Base-by-base conservation (phyloP, 164 flowering plant species). In the Amborella trichopoda region DNA sequence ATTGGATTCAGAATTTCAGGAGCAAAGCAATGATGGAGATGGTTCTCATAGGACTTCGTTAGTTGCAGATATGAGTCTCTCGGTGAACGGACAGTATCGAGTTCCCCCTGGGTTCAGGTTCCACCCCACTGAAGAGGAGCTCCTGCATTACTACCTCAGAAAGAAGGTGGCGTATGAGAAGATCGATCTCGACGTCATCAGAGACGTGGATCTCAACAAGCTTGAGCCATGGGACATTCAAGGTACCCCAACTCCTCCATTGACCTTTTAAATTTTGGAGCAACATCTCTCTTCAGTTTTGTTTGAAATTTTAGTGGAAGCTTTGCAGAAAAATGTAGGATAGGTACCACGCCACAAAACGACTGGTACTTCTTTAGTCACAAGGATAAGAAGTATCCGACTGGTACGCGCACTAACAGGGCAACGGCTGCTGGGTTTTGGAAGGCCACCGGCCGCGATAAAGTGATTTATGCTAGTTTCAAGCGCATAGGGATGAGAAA, bases 341-440 rank as follows among this genome's bases (percentile, higher is more conserved):
- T 76, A 37, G 88, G 94, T 11, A 55, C 69, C 3, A 81, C 73
- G 45, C 83, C 79, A 37, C 83, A 80, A 48, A 76, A 64, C 4
- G 90, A 85, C 9, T 85, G 85, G 83, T 85, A 81, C 52, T 85
- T 81, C 54, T 85, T 85, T 32, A 85, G 88, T 64, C 83, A 80
- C 52, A 81, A 80, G 43, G 95, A 85, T 28, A 79, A 79, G 72
- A 84, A 84, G 53, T 84, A 84, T 53, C 90, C 90, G 1, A 81
- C 86, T 0, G 94, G 94, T 16, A 79, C 84, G 4, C 68, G 90
- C 16, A 81, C 95, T 1, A 81, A 81, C 61, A 60, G 95, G 46
- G 87, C 90, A 13, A 84, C 95, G 0, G 55, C 71, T n/a, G 82
- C 82, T 3, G 95, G 95, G 12, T 84, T 81, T 38, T 84, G 95